Base-by-base conservation (phyloP, 768 basidiomycete genomes). In the Trametes coccinea region DNA sequence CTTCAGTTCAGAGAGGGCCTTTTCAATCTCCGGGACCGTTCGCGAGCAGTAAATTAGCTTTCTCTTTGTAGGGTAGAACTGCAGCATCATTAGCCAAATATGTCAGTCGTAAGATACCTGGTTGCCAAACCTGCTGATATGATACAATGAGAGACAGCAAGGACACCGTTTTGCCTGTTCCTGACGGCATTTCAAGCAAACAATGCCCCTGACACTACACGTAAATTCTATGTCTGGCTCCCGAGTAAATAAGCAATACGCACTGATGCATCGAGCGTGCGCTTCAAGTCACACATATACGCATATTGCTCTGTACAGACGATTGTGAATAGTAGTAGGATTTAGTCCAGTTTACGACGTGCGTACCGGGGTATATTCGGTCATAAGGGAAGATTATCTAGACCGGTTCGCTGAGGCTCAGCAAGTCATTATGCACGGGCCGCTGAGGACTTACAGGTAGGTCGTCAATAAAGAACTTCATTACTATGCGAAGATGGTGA, bases 141-240 rank as follows among this genome's bases (percentile, higher is more conserved):
- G 96, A 97, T 40, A 99, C 90, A 76, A 99, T 99, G 58, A 99
- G 77, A 2, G 93, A 95, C 16, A 99, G 80, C 8, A 99, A 79
- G 10, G 95, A 98, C 29, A 99, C 97, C 0, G 97, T 99, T 79
- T 99, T 99, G 27, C 97, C 97, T 22, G 97, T 99, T 14, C 97
- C 97, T 10, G 97, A 98, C 63, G 97, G 97, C 97, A 99, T 99
- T 79, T 99, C 97, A 40, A 99, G 83, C n/a, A 98, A 93, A 73
- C 97, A 98, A 68, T 99, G 97, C 52, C 97, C 97, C 95, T 98
- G 70, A 40, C 67, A 44, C 56, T 49, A 10, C 53, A 60, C 55
- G 22, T 22, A 22, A 22, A 22, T 22, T 22, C 22, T 22, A 22
- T 22, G 22, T 22, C 22, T 22, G 22, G 46, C 27, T 43, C 30